phyloP scores from a whole-genome alignment of 441 rosid species.

The Syzygium malaccense region DNA sequence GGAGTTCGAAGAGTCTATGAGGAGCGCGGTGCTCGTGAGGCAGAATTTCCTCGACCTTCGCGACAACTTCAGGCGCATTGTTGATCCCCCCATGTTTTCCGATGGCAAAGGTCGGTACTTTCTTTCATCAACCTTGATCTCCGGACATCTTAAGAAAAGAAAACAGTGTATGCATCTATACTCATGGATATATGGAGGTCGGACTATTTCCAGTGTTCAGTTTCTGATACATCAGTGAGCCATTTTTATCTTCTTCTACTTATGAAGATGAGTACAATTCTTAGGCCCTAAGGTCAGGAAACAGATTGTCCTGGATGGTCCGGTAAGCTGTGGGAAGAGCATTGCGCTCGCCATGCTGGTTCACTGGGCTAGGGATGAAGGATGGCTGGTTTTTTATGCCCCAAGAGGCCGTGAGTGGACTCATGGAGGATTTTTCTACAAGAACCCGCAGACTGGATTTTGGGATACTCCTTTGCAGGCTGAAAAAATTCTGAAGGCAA shows the following conservation, averaged over 20 bases:
- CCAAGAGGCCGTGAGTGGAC: constrained; percentile 89
- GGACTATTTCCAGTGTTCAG: background rate
- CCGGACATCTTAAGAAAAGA: background rate
- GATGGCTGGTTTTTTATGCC: constrained; percentile 91
- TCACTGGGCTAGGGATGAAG: constrained; percentile 96
- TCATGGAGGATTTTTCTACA: constrained; percentile 84
- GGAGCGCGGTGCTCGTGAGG: constrained; percentile 70
- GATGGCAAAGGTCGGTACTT: constrained; percentile 44
- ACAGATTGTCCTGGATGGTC: constrained; percentile 93
- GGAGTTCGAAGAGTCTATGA: constrained; percentile 82
- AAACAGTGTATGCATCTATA: background rate
- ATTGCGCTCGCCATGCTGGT: constrained; percentile 90
- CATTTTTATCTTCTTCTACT: background rate
- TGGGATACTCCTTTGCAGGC: constrained; percentile 97
- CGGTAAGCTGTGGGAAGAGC: constrained; percentile 87
- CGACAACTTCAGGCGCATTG: constrained; percentile 80
- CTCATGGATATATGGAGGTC: background rate
- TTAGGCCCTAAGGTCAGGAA: constrained; percentile 61
- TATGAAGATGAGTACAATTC: background rate
- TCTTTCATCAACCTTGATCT: background rate
- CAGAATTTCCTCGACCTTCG: constrained; percentile 85
- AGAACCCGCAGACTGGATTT: constrained; percentile 69
- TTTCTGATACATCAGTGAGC: background rate
- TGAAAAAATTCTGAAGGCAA: constrained; percentile 78
- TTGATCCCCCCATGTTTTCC: constrained; percentile 65